Conservation (phyloP, 495 filamentous ascomycete genomes). For the Aspergillus avenaceus region DNA sequence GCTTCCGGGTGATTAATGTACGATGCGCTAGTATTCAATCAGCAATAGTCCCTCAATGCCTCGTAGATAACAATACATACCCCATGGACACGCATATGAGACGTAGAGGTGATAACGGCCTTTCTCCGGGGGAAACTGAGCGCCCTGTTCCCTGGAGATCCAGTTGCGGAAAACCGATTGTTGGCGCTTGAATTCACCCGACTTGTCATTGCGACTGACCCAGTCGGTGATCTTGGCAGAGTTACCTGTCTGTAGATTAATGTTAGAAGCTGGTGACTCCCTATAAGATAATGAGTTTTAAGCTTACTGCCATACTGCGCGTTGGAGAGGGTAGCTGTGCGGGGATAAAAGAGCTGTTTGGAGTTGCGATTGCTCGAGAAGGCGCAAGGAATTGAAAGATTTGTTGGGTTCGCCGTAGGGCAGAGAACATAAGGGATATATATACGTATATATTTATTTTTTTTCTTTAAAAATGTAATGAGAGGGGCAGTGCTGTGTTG, state of each 20-base stretch:
- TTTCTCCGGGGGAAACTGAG: constrained; percentile 64
- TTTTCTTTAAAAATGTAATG: not conserved
- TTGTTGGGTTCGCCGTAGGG: constrained; percentile 20
- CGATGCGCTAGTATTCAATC: constrained; percentile 49
- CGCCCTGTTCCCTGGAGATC: constrained; percentile 60
- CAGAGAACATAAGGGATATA: constrained; percentile 26
- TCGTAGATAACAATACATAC: too few species aligned
- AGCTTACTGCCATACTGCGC: constrained; percentile 41
- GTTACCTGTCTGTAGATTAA: constrained; percentile 26
- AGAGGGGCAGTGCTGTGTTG: too few species aligned
- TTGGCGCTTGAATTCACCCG: constrained; percentile 87
- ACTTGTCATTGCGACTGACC: constrained; percentile 67
- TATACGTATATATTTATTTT: too few species aligned
- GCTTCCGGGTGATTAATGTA: constrained; percentile 60
- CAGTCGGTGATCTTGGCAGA: constrained; percentile 68
- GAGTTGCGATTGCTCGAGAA: constrained; percentile 12
- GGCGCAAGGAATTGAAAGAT: constrained; percentile 18
- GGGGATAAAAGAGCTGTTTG: constrained; percentile 19
- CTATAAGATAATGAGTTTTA: too few species aligned
- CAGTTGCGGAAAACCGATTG: constrained; percentile 65
- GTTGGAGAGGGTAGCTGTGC: constrained; percentile 10
- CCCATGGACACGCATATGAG: constrained; percentile 71
- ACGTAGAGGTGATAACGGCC: constrained; percentile 69
- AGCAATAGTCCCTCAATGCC: too few species aligned
- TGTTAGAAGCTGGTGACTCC: not conserved